Evolutionary conservation across 257 asterid species (phyloP).

Genomic region (Solanum dulcamara): DNA sequence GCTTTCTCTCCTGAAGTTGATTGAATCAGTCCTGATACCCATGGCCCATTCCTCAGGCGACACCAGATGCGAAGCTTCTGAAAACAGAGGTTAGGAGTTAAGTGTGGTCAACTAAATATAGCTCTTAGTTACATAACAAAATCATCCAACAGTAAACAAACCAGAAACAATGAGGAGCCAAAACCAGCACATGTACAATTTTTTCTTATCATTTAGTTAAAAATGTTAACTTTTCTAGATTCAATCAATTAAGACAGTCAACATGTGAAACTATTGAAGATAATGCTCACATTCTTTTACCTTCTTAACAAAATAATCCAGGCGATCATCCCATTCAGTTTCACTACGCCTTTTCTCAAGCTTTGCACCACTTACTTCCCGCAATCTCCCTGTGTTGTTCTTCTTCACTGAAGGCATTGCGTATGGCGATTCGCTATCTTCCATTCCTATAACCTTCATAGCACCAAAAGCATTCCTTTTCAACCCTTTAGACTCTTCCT

Average conservation of each 20-base stretch:
- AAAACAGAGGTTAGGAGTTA: conserved; percentile 11
- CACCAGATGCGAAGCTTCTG: conserved; percentile 85
- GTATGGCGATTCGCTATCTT: conserved; percentile 37
- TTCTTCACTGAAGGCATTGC: conserved; percentile 8
- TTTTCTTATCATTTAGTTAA: neutral
- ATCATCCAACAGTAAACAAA: neutral
- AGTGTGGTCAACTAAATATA: neutral
- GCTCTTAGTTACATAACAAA: neutral
- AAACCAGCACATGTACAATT: neutral
- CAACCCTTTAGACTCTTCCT: conserved; percentile 9
- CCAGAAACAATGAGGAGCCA: neutral
- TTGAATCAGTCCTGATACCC: conserved; percentile 71
- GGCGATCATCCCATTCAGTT: conserved; percentile 33
- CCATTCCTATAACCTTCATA: conserved; percentile 28
- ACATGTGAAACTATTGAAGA: neutral
- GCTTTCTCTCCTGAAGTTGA: conserved; percentile 72
- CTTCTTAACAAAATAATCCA: conserved; percentile 55
- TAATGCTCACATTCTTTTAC: conserved; percentile 5
- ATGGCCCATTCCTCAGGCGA: conserved; percentile 35
- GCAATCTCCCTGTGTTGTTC: conserved; percentile 10
- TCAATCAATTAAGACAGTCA: neutral
- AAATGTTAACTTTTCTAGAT: neutral
- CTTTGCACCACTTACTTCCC: conserved; percentile 12
- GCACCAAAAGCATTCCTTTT: conserved; percentile 35
- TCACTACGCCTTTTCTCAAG: conserved; percentile 16